Evolutionary conservation across 2,329 filamentous ascomycete species (phyloP).

Genomic region (Trichoderma sp.): DNA sequence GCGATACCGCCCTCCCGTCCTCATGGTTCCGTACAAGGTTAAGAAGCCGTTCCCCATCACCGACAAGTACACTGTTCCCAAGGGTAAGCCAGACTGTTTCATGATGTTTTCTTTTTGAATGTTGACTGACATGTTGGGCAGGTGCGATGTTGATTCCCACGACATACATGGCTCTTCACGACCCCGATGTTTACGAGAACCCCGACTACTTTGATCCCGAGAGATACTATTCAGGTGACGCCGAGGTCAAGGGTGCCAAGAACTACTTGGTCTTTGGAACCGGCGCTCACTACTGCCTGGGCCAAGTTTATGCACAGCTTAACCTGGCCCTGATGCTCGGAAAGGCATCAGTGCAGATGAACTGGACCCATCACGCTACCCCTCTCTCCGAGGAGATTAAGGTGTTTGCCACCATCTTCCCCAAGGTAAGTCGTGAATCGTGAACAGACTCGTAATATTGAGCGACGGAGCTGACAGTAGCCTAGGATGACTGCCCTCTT

Average conservation of each 20-base stretch:
- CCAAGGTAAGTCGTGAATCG: slow-evolving; percentile 67
- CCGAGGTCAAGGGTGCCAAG: slow-evolving; percentile 82
- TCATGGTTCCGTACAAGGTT: slow-evolving; percentile 93
- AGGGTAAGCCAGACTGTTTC: slow-evolving; percentile 55
- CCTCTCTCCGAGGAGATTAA: slow-evolving; percentile 89
- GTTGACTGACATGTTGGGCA: slow-evolving; percentile 34
- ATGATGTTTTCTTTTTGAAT: not conserved
- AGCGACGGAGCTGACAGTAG: not conserved
- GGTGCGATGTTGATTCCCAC: slow-evolving; percentile 94
- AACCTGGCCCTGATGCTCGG: slow-evolving; percentile 89
- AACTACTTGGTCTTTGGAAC: slow-evolving; percentile 97
- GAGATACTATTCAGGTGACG: slow-evolving; percentile 86
- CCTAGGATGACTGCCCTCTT: slow-evolving; percentile 79
- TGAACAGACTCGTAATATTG: not conserved
- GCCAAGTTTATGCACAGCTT: slow-evolving; percentile 85
- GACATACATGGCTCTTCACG: slow-evolving; percentile 86
- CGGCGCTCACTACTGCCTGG: slow-evolving; percentile 94
- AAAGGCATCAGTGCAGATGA: slow-evolving; percentile 81
- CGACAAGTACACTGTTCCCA: slow-evolving; percentile 84
- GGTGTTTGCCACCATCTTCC: slow-evolving; percentile 98
- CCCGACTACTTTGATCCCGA: slow-evolving; percentile 89
- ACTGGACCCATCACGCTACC: slow-evolving; percentile 90
- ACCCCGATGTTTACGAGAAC: slow-evolving; percentile 87
- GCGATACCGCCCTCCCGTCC: slow-evolving; percentile 90
- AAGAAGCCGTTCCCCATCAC: slow-evolving; percentile 96